These are phyloP conservation scores for Aspergillus sp. DNA, from an alignment of 2,329 filamentous ascomycete genomes.

Conservation along the genomic window DNA sequence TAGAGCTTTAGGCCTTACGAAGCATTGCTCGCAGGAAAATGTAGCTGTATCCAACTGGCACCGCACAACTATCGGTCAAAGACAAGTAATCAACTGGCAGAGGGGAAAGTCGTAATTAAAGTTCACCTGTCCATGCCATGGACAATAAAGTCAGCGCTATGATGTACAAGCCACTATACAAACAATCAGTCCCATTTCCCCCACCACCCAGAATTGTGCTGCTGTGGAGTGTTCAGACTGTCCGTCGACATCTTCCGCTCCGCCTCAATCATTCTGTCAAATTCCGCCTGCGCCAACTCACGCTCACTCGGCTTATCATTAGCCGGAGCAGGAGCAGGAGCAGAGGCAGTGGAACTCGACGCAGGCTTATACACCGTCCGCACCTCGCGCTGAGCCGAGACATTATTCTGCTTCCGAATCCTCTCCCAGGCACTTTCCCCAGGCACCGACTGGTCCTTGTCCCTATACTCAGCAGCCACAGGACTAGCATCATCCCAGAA, in stretches of 20 bases:
- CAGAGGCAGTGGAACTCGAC: conserved; percentile 5
- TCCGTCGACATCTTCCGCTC: conserved; percentile 36
- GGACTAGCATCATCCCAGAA: conserved; percentile 40
- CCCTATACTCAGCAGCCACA: conserved; percentile 35
- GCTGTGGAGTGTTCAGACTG: not conserved
- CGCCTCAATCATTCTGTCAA: conserved; percentile 46
- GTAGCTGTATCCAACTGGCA: too few relatives aligned
- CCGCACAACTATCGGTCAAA: too few relatives aligned
- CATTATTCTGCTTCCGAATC: conserved; percentile 24
- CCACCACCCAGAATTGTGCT: conserved; percentile 16
- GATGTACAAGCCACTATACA: not conserved
- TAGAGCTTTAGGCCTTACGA: not conserved
- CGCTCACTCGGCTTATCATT: conserved; percentile 31
- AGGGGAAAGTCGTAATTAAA: not conserved
- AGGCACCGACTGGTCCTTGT: conserved; percentile 15
- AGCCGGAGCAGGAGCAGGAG: conserved; percentile 7
- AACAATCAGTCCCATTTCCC: conserved; percentile 23
- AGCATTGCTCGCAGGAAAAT: not conserved
- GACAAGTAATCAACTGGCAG: not conserved
- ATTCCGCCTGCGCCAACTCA: conserved; percentile 46
- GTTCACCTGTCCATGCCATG: too few relatives aligned
- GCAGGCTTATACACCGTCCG: not conserved
- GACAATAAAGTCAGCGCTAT: not conserved
- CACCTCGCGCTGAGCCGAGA: not conserved
- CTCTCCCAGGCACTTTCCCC: conserved; percentile 42